Evolutionary conservation across 768 basidiomycete genomes (phyloP).

Genomic region (Fistulinella prunicolor): DNA sequence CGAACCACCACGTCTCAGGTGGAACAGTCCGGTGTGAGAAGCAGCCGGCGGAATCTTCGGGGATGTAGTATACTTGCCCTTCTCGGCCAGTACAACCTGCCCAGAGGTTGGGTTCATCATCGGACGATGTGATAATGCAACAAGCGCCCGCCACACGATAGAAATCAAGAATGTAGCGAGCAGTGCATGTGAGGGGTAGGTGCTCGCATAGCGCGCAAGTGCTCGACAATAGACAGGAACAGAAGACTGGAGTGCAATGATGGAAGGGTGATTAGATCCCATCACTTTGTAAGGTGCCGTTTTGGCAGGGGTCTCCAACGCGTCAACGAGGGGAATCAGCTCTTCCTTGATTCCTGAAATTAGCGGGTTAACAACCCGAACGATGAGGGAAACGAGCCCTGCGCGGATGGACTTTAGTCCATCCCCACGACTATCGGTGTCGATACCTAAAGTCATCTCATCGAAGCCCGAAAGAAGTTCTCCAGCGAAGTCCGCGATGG

Average conservation of each 20-base stretch:
- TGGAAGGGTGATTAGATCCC: conserved; percentile 49
- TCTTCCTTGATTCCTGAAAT: conserved; percentile 59
- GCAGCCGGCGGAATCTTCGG: conserved; percentile 52
- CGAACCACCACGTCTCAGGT: conserved; percentile 62
- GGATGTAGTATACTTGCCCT: conserved; percentile 40
- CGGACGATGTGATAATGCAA: conserved; percentile 65
- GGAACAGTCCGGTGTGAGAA: conserved; percentile 57
- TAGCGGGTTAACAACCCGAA: conserved; percentile 63
- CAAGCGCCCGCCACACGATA: conserved; percentile 69
- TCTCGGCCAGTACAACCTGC: conserved; percentile 30
- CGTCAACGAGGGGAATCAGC: conserved; percentile 58
- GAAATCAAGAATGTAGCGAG: conserved; percentile 73
- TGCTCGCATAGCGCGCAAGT: conserved; percentile 53
- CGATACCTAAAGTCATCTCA: conserved; percentile 57
- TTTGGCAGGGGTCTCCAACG: conserved; percentile 50
- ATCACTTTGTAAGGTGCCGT: conserved; percentile 18
- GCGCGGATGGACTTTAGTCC: conserved; percentile 69
- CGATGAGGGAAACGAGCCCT: conserved; percentile 64
- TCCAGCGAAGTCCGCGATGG: conserved; percentile 64
- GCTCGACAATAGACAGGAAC: conserved; percentile 62
- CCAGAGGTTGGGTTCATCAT: conserved; percentile 43
- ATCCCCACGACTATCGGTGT: conserved; percentile 61
- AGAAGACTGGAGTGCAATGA: conserved; percentile 53
- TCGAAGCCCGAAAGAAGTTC: conserved; percentile 74
- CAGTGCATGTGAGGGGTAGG: conserved; percentile 52